Evolutionary conservation across 768 basidiomycete genomes (phyloP).

Genomic region (Mycena capillaripes): DNA sequence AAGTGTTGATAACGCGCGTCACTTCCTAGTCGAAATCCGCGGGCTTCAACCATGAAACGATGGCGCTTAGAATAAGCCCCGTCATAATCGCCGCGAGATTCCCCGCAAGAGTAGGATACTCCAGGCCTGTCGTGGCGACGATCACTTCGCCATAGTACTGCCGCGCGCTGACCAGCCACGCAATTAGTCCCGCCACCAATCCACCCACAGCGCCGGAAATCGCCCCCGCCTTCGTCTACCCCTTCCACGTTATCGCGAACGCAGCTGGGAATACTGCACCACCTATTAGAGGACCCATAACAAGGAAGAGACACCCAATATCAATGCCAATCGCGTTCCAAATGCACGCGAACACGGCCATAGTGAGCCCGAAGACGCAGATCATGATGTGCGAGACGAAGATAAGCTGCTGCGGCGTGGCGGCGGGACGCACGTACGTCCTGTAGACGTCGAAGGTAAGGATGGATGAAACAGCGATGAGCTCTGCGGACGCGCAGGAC

Average conservation of each 20-base stretch:
- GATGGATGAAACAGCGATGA: slow-evolving; percentile 59
- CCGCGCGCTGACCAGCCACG: slow-evolving; percentile 51
- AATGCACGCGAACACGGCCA: slow-evolving; percentile 19
- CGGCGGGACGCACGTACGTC: slow-evolving; percentile 16
- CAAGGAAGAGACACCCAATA: slow-evolving; percentile 25
- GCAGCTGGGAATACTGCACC: slow-evolving; percentile 29
- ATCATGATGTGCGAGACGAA: slow-evolving; percentile 26
- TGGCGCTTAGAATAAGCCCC: slow-evolving; percentile 14
- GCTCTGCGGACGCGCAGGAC: slow-evolving; percentile 30
- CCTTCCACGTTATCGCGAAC: slow-evolving; percentile 44
- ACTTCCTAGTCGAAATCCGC: slow-evolving; percentile 22
- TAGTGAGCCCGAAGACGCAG: slow-evolving; percentile 20
- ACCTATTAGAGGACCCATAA: slow-evolving; percentile 28
- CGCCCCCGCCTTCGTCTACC: slow-evolving; percentile 47
- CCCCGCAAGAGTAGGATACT: slow-evolving; percentile 28
- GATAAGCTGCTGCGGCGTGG: slow-evolving; percentile 20
- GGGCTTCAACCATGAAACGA: slow-evolving; percentile 16
- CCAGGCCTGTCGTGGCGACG: slow-evolving; percentile 25
- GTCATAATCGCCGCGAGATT: slow-evolving; percentile 19
- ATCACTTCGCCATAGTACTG: slow-evolving; percentile 43
- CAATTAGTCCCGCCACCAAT: slow-evolving; percentile 48
- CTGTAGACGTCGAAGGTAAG: slow-evolving; percentile 57
- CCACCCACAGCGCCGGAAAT: slow-evolving; percentile 51
- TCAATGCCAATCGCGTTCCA: slow-evolving; percentile 28
- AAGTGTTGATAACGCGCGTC: slow-evolving; percentile 15